phyloP scores from a whole-genome alignment of 108 stramenopile species.

The Stephanodiscus triporus region DNA sequence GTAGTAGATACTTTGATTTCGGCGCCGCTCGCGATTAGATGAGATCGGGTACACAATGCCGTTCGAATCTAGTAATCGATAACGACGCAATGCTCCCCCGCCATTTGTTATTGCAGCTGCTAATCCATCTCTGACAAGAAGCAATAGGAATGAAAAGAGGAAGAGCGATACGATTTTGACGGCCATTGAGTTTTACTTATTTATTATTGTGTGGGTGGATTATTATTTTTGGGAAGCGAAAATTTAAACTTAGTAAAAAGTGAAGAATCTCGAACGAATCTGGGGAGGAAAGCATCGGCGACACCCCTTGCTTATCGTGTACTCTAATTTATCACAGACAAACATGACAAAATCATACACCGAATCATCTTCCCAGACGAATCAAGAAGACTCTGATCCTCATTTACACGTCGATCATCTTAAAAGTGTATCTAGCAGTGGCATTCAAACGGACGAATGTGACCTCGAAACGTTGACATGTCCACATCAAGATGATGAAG shows the following conservation, averaged over 20 bases:
- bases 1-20: constrained; percentile 11
- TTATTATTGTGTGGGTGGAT: neutral
- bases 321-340: too few relatives aligned
- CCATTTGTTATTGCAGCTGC: neutral
- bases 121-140: neutral
- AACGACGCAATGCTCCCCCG: constrained; percentile 6
- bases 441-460: constrained; percentile 8
- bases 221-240: too few relatives aligned
- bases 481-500: constrained; percentile 7
- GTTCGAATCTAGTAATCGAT: constrained; percentile 5
- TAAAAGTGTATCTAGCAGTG: constrained; percentile 2
- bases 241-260: too few relatives aligned
- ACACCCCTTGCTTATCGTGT: too few relatives aligned
- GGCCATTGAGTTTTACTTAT: neutral
- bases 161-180: neutral
- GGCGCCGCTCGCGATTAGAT: neutral
- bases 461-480: neutral
- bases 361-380: constrained; percentile 21
- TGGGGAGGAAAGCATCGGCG: neutral
- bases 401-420: constrained; percentile 4
- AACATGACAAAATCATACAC: constrained; percentile 9
- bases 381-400: neutral
- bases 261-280: constrained; percentile 2
- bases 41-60: neutral
- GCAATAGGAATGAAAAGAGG: constrained; percentile 8